These are phyloP conservation scores for Ormosia semicastrata DNA, from an alignment of 306 rosid species.

Conservation along the genomic window DNA sequence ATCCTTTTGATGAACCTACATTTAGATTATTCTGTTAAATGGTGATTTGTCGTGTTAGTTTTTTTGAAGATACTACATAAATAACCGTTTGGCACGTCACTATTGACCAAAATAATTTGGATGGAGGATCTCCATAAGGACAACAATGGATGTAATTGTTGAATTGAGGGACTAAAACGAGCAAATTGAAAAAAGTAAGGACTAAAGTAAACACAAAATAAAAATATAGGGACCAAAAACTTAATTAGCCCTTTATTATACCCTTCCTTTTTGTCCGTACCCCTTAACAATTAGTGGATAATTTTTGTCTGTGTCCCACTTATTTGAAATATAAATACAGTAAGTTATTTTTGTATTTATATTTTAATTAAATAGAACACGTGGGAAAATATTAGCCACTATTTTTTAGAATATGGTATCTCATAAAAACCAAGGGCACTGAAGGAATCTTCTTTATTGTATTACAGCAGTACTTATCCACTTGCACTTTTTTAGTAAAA, in stretches of 20 bases:
- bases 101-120: neutral
- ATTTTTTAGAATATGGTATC: neutral
- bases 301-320: neutral
- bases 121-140: neutral
- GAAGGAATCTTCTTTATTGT: neutral
- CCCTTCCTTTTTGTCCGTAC: neutral
- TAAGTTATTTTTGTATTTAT: neutral
- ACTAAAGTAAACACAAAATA: neutral
- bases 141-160: neutral
- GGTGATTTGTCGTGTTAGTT: neutral
- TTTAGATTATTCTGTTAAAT: neutral
- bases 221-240: neutral
- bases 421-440: neutral
- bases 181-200: neutral
- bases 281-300: neutral
- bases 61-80: neutral
- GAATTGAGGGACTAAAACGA: neutral
- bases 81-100: neutral
- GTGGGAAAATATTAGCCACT: neutral
- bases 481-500: neutral
- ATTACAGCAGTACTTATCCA: neutral
- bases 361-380: neutral
- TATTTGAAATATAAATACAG: neutral
- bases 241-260: neutral
- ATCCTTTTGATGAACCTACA: neutral